Evolutionary conservation across 257 asterid species (phyloP), one percentile per base, ranked within the genome.

Genomic region (Jacaranda mimosifolia): DNA sequence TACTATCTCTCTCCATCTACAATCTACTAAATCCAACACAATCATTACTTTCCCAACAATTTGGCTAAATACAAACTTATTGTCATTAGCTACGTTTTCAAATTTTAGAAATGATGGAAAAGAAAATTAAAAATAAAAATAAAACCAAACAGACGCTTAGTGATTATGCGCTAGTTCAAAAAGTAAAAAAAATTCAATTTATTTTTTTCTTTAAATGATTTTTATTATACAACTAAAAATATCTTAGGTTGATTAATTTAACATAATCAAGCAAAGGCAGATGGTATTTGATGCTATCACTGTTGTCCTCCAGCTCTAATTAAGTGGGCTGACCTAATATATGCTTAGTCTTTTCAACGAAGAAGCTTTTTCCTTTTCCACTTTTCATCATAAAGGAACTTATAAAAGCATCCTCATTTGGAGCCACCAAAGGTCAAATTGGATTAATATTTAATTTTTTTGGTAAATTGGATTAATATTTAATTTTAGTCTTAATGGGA

Each of bases 291-390:
- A 57, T 67, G 62, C 57, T 3, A 65, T 49, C 3, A 10, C 40
- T 59, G 46, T 39, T 19, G 71, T 75, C 74, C 78, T 80, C 75
- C 63, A 66, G 67, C 39, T 39, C 63, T 12, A 51, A 3, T 53
- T 53, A 53, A 71, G 85, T 83, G 85, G 86, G 86, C 68, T 83
- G 86, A 76, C 86, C 76, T 77, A 72, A 81, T 56, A 65, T 53
- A 73, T 83, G 59, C 77, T 56, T 46, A 57, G 70, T 39, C 82
- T 75, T 83, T 82, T 78, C 58, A 59, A 42, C 72, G 83, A 75
- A 26, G 66, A 59, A 64, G 68, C 77, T 63, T 72, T 39, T 48
- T 59, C 36, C 13, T 57, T 21, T 70, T 35, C 15, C 14, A 74
- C 74, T 74, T 73, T 77, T 43, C 38, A 32, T 46, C 72, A 46